Percentiles rank a stretch among this genome's conserved stretches.
These are phyloP conservation scores for Penicillium sp. DNA, from an alignment of 2,329 filamentous ascomycete species.

Conservation along the genomic window DNA sequence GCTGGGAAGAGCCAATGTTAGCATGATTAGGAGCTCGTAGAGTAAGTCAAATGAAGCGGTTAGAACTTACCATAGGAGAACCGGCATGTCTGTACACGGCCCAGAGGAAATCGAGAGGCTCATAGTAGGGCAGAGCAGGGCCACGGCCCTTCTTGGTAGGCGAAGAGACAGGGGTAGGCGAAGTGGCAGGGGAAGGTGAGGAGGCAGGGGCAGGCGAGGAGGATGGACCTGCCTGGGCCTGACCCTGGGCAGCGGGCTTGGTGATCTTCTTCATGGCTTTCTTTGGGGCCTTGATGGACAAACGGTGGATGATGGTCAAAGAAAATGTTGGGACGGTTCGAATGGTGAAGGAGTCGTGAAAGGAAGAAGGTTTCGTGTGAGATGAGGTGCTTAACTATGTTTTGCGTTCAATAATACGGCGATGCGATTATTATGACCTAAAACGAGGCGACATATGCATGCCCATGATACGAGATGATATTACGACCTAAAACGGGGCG, in stretches of 20 bases:
- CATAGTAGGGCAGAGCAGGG: not conserved
- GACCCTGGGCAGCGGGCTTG: not conserved
- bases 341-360: not conserved
- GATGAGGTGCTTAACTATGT: too few species aligned
- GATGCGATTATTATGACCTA: too few species aligned
- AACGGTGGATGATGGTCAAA: not conserved
- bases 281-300: not conserved
- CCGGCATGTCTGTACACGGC: not conserved
- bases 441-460: too few species aligned
- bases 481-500: too few species aligned
- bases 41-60: not conserved
- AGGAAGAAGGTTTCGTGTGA: too few species aligned
- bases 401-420: too few species aligned
- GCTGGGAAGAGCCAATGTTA: not conserved
- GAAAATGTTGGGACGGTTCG: not conserved
- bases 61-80: not conserved
- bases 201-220: not conserved
- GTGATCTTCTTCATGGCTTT: not conserved
- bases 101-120: not conserved
- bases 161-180: too few species aligned
- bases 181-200: not conserved
- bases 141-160: not conserved
- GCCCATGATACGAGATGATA: too few species aligned
- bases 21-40: not conserved
- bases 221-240: not conserved